A percentile compares a stretch with the other conserved stretches of the same genome.
Evolutionary conservation across 371 early-diverging fungal genomes (phyloP).

Genomic region (Mortierella sp.): DNA sequence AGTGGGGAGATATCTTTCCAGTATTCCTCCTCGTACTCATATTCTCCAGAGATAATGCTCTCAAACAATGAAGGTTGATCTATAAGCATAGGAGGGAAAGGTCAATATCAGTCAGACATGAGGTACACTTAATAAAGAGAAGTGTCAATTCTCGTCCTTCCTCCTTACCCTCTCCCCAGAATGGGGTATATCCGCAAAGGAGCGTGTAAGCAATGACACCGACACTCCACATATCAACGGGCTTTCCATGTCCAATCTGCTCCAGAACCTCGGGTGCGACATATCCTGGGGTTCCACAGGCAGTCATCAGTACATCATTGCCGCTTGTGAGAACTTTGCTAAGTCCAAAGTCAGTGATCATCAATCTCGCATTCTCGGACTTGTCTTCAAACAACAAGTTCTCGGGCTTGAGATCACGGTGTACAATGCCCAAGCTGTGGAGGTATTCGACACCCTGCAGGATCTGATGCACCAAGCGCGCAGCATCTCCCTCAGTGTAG

Average conservation of each 20-base stretch:
- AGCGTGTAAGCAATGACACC: slow-evolving; percentile 92
- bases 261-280: slow-evolving; percentile 90
- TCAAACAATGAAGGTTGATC: slow-evolving; percentile 71
- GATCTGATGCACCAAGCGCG: slow-evolving; percentile 76
- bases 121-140: not conserved
- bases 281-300: slow-evolving; percentile 89
- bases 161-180: slow-evolving; percentile 74
- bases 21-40: slow-evolving; percentile 83
- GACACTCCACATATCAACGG: slow-evolving; percentile 90
- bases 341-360: slow-evolving; percentile 88
- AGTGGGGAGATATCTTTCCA: slow-evolving; percentile 70
- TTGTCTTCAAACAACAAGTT: slow-evolving; percentile 76
- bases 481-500: slow-evolving; percentile 85
- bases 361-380: slow-evolving; percentile 65
- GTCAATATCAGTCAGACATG: not conserved
- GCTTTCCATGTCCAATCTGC: slow-evolving; percentile 75
- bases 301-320: slow-evolving; percentile 77
- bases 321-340: slow-evolving; percentile 78
- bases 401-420: slow-evolving; percentile 90
- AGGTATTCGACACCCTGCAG: slow-evolving; percentile 83
- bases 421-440: slow-evolving; percentile 85
- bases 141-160: slow-evolving; percentile 4
- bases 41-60: slow-evolving; percentile 72
- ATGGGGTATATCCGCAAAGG: slow-evolving; percentile 89
- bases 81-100: not conserved